Evolutionary conservation across 140 eudicot genomes (phyloP).

Genomic region (Anethum foeniculum): DNA sequence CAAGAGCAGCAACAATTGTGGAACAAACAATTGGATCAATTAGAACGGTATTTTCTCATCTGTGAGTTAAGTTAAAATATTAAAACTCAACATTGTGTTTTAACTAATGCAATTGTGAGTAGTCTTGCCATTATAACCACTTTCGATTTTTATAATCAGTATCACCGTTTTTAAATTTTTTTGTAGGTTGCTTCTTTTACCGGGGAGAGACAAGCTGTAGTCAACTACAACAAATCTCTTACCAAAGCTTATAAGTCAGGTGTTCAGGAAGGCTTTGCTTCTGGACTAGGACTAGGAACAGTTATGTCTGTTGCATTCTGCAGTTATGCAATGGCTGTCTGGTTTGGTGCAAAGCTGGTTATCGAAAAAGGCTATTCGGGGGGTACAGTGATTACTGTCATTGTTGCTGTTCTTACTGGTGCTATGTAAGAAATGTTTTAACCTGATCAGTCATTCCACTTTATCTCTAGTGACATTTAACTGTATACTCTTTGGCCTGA

Average conservation of each 20-base stretch:
- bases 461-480: background rate
- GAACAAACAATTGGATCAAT: constrained; percentile 23
- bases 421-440: constrained; percentile 45
- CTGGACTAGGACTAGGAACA: constrained; percentile 69
- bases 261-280: constrained; percentile 64
- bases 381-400: constrained; percentile 60
- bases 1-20: constrained; percentile 54
- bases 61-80: background rate
- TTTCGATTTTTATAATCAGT: background rate
- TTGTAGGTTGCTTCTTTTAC: constrained; percentile 83
- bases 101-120: background rate
- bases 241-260: constrained; percentile 56
- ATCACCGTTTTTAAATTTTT: background rate
- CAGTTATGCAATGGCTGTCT: constrained; percentile 66
- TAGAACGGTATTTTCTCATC: constrained; percentile 15
- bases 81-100: background rate
- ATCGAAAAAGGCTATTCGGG: constrained; percentile 58
- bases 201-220: constrained; percentile 79
- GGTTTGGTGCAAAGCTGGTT: constrained; percentile 81
- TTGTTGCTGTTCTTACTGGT: constrained; percentile 64
- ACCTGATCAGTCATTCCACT: background rate
- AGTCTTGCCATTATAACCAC: background rate
- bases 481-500: background rate
- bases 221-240: constrained; percentile 53
- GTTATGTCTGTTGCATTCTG: constrained; percentile 46